Conservation (phyloP, 345 rosid genomes). For the Citrus hindsii region DNA sequence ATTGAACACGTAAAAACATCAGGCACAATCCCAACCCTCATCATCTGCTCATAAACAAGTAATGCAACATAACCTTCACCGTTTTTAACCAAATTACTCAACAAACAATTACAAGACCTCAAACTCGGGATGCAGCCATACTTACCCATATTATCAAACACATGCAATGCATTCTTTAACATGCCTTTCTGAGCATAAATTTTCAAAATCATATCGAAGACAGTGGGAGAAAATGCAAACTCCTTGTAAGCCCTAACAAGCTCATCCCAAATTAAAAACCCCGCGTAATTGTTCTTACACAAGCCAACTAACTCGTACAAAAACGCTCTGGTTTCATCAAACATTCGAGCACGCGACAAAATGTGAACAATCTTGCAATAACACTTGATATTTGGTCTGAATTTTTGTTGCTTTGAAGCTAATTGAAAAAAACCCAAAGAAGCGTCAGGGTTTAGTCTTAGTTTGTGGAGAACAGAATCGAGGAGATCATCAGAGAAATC, state of each 20-base stretch:
- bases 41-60: constrained; percentile 69
- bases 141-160: constrained; percentile 82
- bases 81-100: constrained; percentile 62
- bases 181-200: constrained; percentile 57
- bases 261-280: constrained; percentile 56
- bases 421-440: constrained; percentile 61
- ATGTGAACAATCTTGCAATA: constrained; percentile 76
- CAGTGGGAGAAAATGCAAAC: constrained; percentile 54
- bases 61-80: constrained; percentile 48
- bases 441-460: constrained; percentile 57
- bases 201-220: constrained; percentile 82
- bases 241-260: constrained; percentile 50
- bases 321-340: constrained; percentile 52
- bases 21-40: constrained; percentile 56
- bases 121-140: constrained; percentile 58
- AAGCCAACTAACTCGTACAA: constrained; percentile 45
- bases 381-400: constrained; percentile 56
- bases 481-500: constrained; percentile 68
- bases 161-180: constrained; percentile 67
- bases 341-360: constrained; percentile 71
- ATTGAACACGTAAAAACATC: constrained; percentile 73
- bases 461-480: constrained; percentile 52
- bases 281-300: constrained; percentile 39
- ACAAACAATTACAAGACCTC: constrained; percentile 66
- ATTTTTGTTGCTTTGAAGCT: constrained; percentile 56